Conservation (phyloP, 148 eudicot species). For the Persicaria tinctoria region DNA sequence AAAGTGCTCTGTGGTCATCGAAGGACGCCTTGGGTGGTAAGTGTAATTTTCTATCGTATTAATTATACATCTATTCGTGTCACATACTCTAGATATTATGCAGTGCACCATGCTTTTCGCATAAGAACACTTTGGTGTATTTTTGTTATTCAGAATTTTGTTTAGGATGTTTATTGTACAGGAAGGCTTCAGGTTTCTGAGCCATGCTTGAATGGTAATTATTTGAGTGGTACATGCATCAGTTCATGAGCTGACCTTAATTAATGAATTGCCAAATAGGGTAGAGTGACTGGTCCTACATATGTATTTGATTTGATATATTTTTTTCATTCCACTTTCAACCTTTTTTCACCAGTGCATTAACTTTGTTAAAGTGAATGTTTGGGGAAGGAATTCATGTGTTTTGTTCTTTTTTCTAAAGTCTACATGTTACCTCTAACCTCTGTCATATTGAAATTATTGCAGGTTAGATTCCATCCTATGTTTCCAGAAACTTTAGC, state of each 20-base stretch:
- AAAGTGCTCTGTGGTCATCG: conserved; percentile 91
- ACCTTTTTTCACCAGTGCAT: not conserved
- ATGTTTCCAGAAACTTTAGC: conserved; percentile 65
- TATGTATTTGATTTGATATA: not conserved
- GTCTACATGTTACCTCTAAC: not conserved
- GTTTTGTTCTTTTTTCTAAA: not conserved
- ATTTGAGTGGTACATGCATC: not conserved
- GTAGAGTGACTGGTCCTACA: not conserved
- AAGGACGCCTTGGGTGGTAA: conserved; percentile 99
- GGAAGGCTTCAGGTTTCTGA: conserved; percentile 3
- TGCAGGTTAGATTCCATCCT: conserved; percentile 81
- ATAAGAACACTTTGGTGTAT: not conserved
- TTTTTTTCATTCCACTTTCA: not conserved
- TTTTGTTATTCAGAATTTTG: not conserved
- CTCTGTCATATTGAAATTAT: not conserved
- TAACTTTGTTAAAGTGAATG: not conserved
- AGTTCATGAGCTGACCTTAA: not conserved
- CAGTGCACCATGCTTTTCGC: not conserved
- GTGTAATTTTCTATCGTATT: conserved; percentile 13
- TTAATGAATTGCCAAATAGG: too few species aligned
- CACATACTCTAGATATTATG: not conserved
- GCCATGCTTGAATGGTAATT: not conserved
- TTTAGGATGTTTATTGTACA: not conserved
- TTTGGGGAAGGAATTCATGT: not conserved
- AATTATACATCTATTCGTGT: not conserved